Percentiles rank a stretch among this genome's conserved stretches.
These are phyloP conservation scores for Xylaria sp. DNA, from an alignment of 2,329 filamentous ascomycete genomes.

Conservation along the genomic window DNA sequence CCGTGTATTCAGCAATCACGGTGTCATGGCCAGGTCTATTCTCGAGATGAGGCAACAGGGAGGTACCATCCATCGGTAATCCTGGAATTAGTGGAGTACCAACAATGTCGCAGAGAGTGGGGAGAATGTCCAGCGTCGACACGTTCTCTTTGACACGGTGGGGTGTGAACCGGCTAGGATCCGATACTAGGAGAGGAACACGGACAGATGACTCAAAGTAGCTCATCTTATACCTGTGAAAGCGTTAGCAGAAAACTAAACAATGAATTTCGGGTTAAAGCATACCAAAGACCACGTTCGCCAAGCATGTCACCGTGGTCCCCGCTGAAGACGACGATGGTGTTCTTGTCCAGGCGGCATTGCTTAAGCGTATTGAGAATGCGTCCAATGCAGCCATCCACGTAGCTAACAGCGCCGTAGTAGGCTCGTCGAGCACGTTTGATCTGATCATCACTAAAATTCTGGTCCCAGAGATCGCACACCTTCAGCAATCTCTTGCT, in stretches of 20 bases:
- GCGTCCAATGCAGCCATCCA: constrained; percentile 89
- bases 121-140: constrained; percentile 87
- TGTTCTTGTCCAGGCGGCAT: constrained; percentile 81
- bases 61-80: constrained; percentile 86
- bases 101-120: constrained; percentile 84
- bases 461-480: constrained; percentile 82
- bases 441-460: constrained; percentile 85
- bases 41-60: constrained; percentile 78
- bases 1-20: constrained; percentile 94
- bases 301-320: constrained; percentile 97
- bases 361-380: constrained; percentile 78
- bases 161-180: constrained; percentile 75
- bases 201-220: constrained; percentile 93
- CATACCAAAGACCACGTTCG: constrained; percentile 80
- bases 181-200: constrained; percentile 84
- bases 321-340: constrained; percentile 89
- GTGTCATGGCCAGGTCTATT: constrained; percentile 75
- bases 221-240: constrained; percentile 80
- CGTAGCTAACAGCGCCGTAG: constrained; percentile 91
- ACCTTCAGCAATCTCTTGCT: constrained; percentile 86
- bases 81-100: constrained; percentile 71
- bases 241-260: constrained; percentile 5
- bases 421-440: constrained; percentile 86
- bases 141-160: constrained; percentile 83
- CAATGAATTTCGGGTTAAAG: not conserved